These are phyloP conservation scores for Ophiostoma ulmi DNA, from an alignment of 2,329 filamentous ascomycete genomes.

Conservation along the genomic window DNA sequence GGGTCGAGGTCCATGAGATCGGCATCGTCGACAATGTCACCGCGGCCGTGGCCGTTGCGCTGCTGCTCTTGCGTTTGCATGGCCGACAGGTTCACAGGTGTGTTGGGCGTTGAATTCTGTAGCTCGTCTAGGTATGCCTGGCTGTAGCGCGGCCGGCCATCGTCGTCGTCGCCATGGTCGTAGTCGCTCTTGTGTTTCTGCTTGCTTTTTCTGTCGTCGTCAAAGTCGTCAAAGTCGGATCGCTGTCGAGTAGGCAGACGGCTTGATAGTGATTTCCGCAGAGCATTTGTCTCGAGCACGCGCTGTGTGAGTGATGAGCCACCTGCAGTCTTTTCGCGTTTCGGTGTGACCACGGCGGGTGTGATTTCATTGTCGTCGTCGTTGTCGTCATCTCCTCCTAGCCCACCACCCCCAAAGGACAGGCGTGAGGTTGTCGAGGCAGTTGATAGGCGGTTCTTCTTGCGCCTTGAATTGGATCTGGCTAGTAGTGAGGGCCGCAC, in stretches of 20 bases:
- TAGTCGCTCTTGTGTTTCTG: neutral
- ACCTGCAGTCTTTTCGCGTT: conserved; percentile 34
- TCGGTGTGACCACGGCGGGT: conserved; percentile 50
- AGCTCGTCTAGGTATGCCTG: conserved; percentile 82
- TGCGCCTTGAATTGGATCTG: conserved; percentile 47
- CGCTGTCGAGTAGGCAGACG: conserved; percentile 51
- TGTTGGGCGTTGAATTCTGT: conserved; percentile 77
- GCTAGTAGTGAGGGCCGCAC: conserved; percentile 43
- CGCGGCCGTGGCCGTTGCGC: conserved; percentile 36
- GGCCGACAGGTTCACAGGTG: conserved; percentile 57
- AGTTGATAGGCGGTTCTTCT: conserved; percentile 61
- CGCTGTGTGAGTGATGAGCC: conserved; percentile 29
- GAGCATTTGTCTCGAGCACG: conserved; percentile 36
- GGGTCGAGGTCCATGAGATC: conserved; percentile 53
- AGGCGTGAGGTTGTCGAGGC: conserved; percentile 47
- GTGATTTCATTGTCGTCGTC: conserved; percentile 36
- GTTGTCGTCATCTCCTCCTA: conserved; percentile 43
- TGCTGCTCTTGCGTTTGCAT: conserved; percentile 29
- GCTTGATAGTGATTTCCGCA: conserved; percentile 42
- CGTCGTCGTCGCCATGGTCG: conserved; percentile 41
- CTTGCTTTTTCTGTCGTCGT: conserved; percentile 35
- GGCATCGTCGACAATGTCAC: conserved; percentile 39
- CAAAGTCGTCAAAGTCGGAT: conserved; percentile 8
- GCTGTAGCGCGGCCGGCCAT: conserved; percentile 73
- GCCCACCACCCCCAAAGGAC: conserved; percentile 61